Evolutionary conservation across 768 basidiomycete species (phyloP).

Genomic region (Suillus spraguei): DNA sequence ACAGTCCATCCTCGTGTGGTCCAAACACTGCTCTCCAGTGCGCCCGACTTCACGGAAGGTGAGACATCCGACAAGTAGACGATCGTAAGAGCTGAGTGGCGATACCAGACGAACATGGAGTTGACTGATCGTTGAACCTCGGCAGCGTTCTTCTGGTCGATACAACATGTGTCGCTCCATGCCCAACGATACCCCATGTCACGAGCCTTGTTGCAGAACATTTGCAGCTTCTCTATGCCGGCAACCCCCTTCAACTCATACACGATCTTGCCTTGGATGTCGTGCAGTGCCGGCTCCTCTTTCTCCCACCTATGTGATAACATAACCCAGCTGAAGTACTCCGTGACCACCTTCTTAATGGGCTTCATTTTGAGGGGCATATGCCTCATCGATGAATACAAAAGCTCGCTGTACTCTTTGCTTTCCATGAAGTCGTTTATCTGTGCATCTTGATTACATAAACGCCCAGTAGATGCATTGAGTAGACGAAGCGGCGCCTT

Average conservation of each 20-base stretch:
- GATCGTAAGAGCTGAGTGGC: neutral
- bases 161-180: neutral
- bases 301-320: neutral
- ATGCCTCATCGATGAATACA: neutral
- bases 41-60: neutral
- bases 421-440: neutral
- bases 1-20: neutral
- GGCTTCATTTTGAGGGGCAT: neutral
- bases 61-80: neutral
- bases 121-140: slow-evolving; percentile 2
- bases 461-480: neutral
- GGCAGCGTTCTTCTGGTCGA: neutral
- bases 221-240: neutral
- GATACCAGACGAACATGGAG: neutral
- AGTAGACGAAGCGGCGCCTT: neutral
- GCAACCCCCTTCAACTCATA: neutral
- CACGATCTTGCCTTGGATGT: neutral
- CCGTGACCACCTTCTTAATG: neutral
- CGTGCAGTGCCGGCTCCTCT: neutral
- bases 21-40: neutral
- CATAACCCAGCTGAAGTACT: neutral
- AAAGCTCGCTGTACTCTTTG: neutral
- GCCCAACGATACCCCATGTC: neutral
- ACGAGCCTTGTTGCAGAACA: neutral
- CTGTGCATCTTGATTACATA: slow-evolving; percentile 1